A percentile compares a stretch with the other conserved stretches of the same genome.
Evolutionary conservation across 2,329 filamentous ascomycete species (phyloP).

Genomic region (Pyrenophora tritici-repentis): DNA sequence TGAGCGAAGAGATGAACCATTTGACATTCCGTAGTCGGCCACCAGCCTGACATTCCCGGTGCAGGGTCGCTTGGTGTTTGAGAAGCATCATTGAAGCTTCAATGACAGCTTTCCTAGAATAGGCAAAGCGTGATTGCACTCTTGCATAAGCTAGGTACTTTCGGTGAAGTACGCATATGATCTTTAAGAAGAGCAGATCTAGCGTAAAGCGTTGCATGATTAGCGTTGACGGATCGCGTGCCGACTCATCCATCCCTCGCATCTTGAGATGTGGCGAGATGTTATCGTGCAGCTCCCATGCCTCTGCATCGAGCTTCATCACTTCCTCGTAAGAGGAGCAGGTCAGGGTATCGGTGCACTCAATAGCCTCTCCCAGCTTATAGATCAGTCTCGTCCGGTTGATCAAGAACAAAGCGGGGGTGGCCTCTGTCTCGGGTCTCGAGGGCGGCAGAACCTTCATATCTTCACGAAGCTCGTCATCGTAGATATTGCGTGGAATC

Average conservation of each 20-base stretch:
- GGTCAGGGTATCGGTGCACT: constrained; percentile 65
- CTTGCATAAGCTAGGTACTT: constrained; percentile 78
- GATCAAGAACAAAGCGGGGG: constrained; percentile 79
- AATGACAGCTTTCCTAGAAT: constrained; percentile 82
- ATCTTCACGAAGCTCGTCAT: constrained; percentile 75
- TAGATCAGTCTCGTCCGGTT: constrained; percentile 70
- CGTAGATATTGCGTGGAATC: constrained; percentile 77
- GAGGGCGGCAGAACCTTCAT: constrained; percentile 70
- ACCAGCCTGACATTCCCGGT: constrained; percentile 72
- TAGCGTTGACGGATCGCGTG: constrained; percentile 68
- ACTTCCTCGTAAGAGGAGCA: constrained; percentile 67
- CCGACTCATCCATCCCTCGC: constrained; percentile 73
- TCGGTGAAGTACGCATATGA: constrained; percentile 84
- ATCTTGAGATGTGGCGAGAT: constrained; percentile 81
- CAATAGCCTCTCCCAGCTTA: constrained; percentile 73
- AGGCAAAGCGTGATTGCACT: constrained; percentile 78
- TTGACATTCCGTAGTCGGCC: constrained; percentile 74
- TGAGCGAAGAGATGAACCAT: constrained; percentile 79
- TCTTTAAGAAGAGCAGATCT: constrained; percentile 85
- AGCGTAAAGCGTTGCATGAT: constrained; percentile 84
- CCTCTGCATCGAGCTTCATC: constrained; percentile 63
- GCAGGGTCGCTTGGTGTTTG: constrained; percentile 74
- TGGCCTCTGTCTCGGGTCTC: constrained; percentile 70
- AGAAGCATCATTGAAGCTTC: constrained; percentile 85
- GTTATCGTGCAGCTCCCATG: constrained; percentile 63